Evolutionary conservation across 345 rosid genomes (phyloP).

Genomic region (Lepidium aucheri): DNA sequence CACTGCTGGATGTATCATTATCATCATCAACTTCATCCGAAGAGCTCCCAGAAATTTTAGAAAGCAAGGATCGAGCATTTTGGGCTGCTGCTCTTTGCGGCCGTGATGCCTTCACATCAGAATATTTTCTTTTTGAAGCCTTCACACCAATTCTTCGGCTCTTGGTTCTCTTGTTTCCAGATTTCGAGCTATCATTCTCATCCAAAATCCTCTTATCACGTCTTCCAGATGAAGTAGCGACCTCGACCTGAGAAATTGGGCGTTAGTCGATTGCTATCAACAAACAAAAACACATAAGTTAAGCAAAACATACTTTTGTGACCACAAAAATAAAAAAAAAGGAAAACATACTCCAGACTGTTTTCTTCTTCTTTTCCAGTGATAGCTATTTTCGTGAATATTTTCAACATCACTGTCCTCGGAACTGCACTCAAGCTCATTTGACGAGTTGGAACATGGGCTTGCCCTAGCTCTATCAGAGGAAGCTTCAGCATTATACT

Average conservation of each 20-base stretch:
- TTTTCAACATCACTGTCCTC: slow-evolving; percentile 58
- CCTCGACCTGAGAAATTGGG: slow-evolving; percentile 50
- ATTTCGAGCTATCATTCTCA: slow-evolving; percentile 46
- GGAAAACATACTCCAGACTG: slow-evolving; percentile 49
- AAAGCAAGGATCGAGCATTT: slow-evolving; percentile 77
- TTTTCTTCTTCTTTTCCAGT: slow-evolving; percentile 57
- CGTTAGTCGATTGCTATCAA: slow-evolving; percentile 19
- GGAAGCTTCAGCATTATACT: slow-evolving; percentile 71
- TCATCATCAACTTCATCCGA: slow-evolving; percentile 56
- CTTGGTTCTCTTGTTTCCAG: slow-evolving; percentile 39
- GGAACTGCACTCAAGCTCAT: slow-evolving; percentile 55
- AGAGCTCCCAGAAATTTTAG: slow-evolving; percentile 74
- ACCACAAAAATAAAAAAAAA: too few species aligned
- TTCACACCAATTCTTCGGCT: slow-evolving; percentile 45
- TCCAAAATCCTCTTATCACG: slow-evolving; percentile 73
- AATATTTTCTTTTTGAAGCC: slow-evolving; percentile 51
- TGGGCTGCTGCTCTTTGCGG: slow-evolving; percentile 95
- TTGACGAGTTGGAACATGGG: slow-evolving; percentile 46
- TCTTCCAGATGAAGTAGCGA: slow-evolving; percentile 55
- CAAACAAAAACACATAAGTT: slow-evolving; percentile 12
- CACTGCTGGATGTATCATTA: slow-evolving; percentile 55
- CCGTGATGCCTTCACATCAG: slow-evolving; percentile 54
- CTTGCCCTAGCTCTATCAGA: slow-evolving; percentile 70
- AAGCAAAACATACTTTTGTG: slow-evolving; percentile 49
- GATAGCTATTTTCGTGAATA: slow-evolving; percentile 44